phyloP scores from a whole-genome alignment of 768 basidiomycete genomes.

The Agrocybe pediades region DNA sequence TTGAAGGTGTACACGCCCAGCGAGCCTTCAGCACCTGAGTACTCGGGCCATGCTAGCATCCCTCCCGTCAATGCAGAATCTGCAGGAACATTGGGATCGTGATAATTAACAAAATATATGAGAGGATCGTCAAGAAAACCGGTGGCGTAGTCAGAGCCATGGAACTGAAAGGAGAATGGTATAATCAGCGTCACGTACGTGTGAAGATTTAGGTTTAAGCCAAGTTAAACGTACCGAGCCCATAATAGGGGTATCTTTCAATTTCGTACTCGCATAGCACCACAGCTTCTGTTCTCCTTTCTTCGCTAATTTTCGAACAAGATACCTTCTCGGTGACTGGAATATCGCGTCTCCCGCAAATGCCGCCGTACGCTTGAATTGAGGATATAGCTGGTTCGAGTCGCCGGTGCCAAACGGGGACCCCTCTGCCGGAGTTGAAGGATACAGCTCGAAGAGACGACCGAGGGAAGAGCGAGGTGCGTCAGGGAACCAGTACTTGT shows the following conservation, averaged over 20 bases:
- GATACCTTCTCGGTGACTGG: slow-evolving; percentile 50
- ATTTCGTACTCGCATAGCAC: slow-evolving; percentile 29
- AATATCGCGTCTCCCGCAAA: slow-evolving; percentile 51
- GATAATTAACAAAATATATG: slow-evolving; percentile 40
- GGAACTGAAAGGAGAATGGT: slow-evolving; percentile 31
- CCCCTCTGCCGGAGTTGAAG: slow-evolving; percentile 8
- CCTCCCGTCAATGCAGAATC: slow-evolving; percentile 17
- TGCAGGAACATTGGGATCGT: slow-evolving; percentile 39
- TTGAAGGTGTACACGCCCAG: slow-evolving; percentile 1
- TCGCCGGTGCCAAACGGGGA: slow-evolving; percentile 12
- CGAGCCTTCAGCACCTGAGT: neutral
- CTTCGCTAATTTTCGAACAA: slow-evolving; percentile 35
- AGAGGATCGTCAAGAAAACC: slow-evolving; percentile 44
- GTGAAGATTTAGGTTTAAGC: neutral
- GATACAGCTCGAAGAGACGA: slow-evolving; percentile 9
- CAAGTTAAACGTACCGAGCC: neutral
- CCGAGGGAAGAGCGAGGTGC: slow-evolving; percentile 12
- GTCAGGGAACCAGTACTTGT: slow-evolving; percentile 16
- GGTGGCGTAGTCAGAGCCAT: slow-evolving; percentile 38
- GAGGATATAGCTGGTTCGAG: slow-evolving; percentile 15
- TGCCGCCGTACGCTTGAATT: slow-evolving; percentile 52
- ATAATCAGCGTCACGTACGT: neutral
- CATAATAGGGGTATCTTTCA: neutral
- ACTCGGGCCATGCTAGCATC: slow-evolving; percentile 20
- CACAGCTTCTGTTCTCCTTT: slow-evolving; percentile 42